Percentiles rank a stretch among this genome's conserved stretches.
Conservation (phyloP, 768 basidiomycete genomes). For the Pleurotus salmoneostramineus region DNA sequence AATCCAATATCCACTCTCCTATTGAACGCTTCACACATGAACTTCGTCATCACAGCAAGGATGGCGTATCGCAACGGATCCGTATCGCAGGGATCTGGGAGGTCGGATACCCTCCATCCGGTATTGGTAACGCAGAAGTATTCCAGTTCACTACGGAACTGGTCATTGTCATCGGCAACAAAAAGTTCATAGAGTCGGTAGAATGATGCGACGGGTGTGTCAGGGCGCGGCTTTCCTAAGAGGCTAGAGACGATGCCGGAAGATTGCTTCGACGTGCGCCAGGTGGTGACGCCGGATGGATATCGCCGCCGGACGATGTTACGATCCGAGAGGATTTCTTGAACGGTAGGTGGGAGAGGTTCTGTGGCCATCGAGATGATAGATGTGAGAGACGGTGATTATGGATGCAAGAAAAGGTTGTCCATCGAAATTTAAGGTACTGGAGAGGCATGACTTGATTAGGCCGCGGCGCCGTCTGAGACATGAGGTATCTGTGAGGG, state of each 20-base stretch:
- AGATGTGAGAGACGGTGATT: not conserved
- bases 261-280: not conserved
- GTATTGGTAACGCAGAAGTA: conserved; percentile 17
- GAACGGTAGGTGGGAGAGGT: conserved; percentile 1
- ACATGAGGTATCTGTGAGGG: not conserved
- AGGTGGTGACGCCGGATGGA: not conserved
- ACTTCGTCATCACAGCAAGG: conserved; percentile 7
- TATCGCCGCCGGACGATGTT: not conserved
- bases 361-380: not conserved
- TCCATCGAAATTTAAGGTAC: not conserved
- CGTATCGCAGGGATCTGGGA: conserved; percentile 17
- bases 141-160: conserved; percentile 12
- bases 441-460: not conserved
- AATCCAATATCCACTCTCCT: conserved; percentile 16
- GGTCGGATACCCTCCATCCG: conserved; percentile 12
- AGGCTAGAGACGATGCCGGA: not conserved
- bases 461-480: not conserved
- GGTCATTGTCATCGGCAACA: conserved; percentile 11
- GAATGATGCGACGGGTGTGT: conserved; percentile 18
- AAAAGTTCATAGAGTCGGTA: conserved; percentile 20
- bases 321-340: not conserved
- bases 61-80: conserved; percentile 15
- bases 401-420: not conserved
- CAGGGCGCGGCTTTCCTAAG: not conserved
- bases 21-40: conserved; percentile 13